A percentile compares a stretch with the other conserved stretches of the same genome.
Evolutionary conservation across 129 eudicot genomes (phyloP).

Genomic region (Saussurea involucrata): DNA sequence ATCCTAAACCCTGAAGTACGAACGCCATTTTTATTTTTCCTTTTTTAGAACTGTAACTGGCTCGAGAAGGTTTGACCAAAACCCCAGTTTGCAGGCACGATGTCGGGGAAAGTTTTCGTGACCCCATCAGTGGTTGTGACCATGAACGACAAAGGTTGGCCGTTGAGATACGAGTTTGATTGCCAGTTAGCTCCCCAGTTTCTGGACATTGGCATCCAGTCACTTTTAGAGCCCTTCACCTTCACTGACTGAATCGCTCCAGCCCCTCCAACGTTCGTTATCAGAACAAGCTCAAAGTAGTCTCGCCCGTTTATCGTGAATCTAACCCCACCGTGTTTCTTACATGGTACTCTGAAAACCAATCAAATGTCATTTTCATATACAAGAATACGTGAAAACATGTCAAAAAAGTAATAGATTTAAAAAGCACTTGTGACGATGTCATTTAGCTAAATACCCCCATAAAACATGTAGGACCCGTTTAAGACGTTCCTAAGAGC

Average conservation of each 20-base stretch:
- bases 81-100: conserved; percentile 63
- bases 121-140: conserved; percentile 75
- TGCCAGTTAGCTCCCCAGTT: conserved; percentile 99
- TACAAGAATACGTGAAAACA: background rate
- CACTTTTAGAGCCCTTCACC: conserved; percentile 63
- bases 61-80: conserved; percentile 75
- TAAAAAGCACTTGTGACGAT: too few relatives aligned
- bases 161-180: conserved; percentile 56
- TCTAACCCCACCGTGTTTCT: conserved; percentile 78
- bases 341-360: conserved; percentile 72
- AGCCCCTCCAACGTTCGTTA: conserved; percentile 69
- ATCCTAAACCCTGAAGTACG: conserved; percentile 30
- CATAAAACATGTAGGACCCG: too few relatives aligned
- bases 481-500: background rate
- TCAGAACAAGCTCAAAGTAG: conserved; percentile 75
- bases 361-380: background rate
- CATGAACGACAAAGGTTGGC: conserved; percentile 79
- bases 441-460: background rate
- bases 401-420: background rate
- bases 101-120: conserved; percentile 44
- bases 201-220: conserved; percentile 66
- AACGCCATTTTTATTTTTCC: background rate
- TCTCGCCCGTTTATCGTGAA: conserved; percentile 72
- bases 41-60: conserved; percentile 43
- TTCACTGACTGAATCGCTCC: conserved; percentile 60